phyloP scores from a whole-genome alignment of 441 rosid species.

The Flueggea neowawraea region DNA sequence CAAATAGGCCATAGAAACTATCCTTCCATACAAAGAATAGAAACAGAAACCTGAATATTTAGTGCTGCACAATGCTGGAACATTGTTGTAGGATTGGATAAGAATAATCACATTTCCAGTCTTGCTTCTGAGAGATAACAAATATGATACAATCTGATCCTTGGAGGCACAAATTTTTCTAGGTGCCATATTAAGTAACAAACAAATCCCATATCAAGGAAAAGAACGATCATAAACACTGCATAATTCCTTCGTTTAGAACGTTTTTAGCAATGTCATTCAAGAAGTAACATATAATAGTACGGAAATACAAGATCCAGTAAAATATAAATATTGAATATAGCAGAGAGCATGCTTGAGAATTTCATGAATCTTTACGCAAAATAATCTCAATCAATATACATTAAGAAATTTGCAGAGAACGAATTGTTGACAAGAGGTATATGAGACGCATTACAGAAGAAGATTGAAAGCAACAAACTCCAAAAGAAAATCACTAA shows the following conservation, averaged over 20 bases:
- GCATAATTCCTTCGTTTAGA: no score
- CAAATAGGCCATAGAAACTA: slow-evolving; percentile 43
- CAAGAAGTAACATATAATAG: slow-evolving; percentile 23
- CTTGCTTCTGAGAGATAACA: slow-evolving; percentile 36
- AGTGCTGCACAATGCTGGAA: slow-evolving; percentile 13
- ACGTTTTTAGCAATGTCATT: slow-evolving; percentile 17
- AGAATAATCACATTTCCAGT: slow-evolving; percentile 31
- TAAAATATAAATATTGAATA: slow-evolving; percentile 24
- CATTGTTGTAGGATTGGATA: slow-evolving; percentile 30
- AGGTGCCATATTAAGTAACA: no score
- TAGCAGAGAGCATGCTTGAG: slow-evolving; percentile 21
- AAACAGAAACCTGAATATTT: slow-evolving; percentile 41
- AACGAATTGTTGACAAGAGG: slow-evolving; percentile 2
- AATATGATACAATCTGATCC: no score
- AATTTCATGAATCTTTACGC: slow-evolving; percentile 23
- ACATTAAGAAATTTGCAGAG: slow-evolving; percentile 19
- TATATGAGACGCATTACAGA: no score
- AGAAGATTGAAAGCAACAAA: no score
- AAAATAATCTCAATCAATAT: slow-evolving; percentile 25
- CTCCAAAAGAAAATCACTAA: no score
- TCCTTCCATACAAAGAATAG: slow-evolving; percentile 40
- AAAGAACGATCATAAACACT: no score
- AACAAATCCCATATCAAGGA: no score
- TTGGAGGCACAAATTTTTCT: no score
- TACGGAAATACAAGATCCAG: slow-evolving; percentile 27